Percentiles rank a stretch among this genome's conserved stretches.
Conservation (phyloP, 768 basidiomycete species). For the Sporobolomyces roseus region DNA sequence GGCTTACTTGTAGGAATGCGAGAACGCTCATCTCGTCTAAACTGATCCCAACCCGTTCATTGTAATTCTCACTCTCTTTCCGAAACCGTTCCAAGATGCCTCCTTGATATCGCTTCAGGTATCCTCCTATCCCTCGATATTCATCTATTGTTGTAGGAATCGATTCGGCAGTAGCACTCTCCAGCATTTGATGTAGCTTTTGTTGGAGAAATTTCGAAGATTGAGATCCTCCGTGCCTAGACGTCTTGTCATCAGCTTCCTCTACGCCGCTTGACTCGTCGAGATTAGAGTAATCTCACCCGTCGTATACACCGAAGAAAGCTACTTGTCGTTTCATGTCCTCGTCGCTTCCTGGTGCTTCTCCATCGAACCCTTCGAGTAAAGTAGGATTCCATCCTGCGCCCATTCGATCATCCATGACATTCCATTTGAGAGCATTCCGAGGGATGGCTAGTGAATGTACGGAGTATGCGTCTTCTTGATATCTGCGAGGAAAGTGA, state of each 20-base stretch:
- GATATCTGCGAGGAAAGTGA: constrained; percentile 29
- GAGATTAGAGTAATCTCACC: constrained; percentile 12
- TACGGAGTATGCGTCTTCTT: constrained; percentile 43
- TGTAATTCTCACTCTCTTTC: constrained; percentile 1
- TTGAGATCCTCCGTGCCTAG: constrained; percentile 40
- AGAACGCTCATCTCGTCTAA: constrained; percentile 35
- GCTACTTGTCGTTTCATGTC: constrained; percentile 37
- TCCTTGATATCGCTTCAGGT: constrained; percentile 43
- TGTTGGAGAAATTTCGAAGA: constrained; percentile 36
- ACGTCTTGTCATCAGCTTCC: neutral
- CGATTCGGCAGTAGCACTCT: neutral
- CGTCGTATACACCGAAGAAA: constrained; percentile 44
- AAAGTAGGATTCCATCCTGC: constrained; percentile 22
- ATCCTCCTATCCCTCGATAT: constrained; percentile 42
- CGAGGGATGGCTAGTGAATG: constrained; percentile 33
- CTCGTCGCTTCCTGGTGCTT: constrained; percentile 10
- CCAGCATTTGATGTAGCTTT: constrained; percentile 27
- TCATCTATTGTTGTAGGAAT: constrained; percentile 24
- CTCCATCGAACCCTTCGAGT: constrained; percentile 33
- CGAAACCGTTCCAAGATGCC: constrained; percentile 32
- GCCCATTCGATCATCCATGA: constrained; percentile 31
- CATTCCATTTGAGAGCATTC: constrained; percentile 29
- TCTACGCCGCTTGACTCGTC: too few species aligned
- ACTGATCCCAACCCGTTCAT: constrained; percentile 18
- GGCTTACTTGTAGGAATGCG: constrained; percentile 33